Conservation (phyloP, 2,329 filamentous ascomycete genomes). For the Aspergillus texensis region DNA sequence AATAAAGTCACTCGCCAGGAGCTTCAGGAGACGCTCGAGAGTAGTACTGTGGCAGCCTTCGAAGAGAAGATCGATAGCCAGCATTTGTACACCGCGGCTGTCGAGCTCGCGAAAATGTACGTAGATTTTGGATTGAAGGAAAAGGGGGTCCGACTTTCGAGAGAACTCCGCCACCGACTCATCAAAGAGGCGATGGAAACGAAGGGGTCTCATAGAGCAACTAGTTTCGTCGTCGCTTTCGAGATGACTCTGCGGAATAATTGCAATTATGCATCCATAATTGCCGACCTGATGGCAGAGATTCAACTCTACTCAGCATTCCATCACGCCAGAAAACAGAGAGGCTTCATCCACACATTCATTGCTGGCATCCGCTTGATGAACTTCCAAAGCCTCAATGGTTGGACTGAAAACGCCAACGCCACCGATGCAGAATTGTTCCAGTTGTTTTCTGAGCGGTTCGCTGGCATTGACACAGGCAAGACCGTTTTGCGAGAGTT, state of each 20-base stretch:
- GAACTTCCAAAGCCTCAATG: conserved; percentile 3
- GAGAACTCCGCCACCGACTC: not conserved
- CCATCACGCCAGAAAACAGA: not conserved
- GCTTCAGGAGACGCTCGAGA: not conserved
- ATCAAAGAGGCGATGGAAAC: not conserved
- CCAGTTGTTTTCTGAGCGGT: conserved; percentile 2
- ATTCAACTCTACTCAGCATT: conserved; percentile 4
- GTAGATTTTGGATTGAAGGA: not conserved
- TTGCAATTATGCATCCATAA: conserved; percentile 2
- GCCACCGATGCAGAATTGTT: conserved; percentile 4
- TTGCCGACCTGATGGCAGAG: conserved; percentile 8
- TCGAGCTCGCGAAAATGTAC: not conserved
- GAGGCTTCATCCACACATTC: conserved; percentile 3
- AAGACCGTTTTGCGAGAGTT: not conserved
- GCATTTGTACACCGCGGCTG: not conserved
- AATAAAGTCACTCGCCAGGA: not conserved
- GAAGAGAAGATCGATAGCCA: not conserved
- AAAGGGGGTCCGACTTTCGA: not conserved
- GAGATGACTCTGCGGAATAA: not conserved
- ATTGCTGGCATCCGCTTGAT: conserved; percentile 2
- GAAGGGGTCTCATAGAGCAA: not conserved
- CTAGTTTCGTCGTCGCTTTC: conserved; percentile 3
- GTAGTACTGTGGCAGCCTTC: not conserved
- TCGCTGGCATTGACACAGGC: not conserved
- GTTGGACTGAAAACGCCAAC: not conserved